These are phyloP conservation scores for Hirschioporus abietinus DNA, from an alignment of 768 basidiomycete genomes.

Conservation along the genomic window DNA sequence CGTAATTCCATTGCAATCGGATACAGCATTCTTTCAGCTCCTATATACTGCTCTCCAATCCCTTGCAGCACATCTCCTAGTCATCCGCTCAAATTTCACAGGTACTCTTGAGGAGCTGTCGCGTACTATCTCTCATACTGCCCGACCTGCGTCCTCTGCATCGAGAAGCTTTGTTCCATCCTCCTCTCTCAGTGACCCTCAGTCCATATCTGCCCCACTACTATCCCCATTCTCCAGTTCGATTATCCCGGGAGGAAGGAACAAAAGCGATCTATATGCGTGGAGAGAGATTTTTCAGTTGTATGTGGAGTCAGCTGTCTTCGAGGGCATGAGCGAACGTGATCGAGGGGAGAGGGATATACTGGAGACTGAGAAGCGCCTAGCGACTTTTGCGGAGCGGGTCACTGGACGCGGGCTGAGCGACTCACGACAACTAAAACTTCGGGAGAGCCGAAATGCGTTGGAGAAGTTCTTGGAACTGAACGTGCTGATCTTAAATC, in stretches of 20 bases:
- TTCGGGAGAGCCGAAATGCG: conserved; percentile 50
- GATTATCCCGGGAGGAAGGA: conserved; percentile 7
- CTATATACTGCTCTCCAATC: conserved; percentile 57
- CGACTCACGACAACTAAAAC: conserved; percentile 47
- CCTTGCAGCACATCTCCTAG: conserved; percentile 37
- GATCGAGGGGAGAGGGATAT: conserved; percentile 61
- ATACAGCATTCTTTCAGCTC: conserved; percentile 74
- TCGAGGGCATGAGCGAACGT: conserved; percentile 65
- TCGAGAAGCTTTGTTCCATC: conserved; percentile 26
- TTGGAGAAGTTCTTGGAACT: conserved; percentile 69
- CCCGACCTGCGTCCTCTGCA: conserved; percentile 28
- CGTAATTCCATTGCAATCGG: conserved; percentile 75
- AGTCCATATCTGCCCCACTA: background rate
- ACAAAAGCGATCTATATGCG: conserved; percentile 60
- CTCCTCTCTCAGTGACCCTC: background rate
- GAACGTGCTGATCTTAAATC: conserved; percentile 72
- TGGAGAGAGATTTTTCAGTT: conserved; percentile 90
- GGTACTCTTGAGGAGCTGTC: conserved; percentile 44
- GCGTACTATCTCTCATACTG: conserved; percentile 26
- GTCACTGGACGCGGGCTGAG: conserved; percentile 52
- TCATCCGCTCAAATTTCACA: conserved; percentile 47
- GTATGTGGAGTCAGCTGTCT: conserved; percentile 82
- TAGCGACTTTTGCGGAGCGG: conserved; percentile 58
- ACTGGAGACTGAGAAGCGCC: conserved; percentile 63
- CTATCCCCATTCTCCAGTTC: conserved; percentile 23